A percentile compares a stretch with the other conserved stretches of the same genome.
Conservation (phyloP, 2,329 filamentous ascomycete genomes). For the Pleomassaria siparia region DNA sequence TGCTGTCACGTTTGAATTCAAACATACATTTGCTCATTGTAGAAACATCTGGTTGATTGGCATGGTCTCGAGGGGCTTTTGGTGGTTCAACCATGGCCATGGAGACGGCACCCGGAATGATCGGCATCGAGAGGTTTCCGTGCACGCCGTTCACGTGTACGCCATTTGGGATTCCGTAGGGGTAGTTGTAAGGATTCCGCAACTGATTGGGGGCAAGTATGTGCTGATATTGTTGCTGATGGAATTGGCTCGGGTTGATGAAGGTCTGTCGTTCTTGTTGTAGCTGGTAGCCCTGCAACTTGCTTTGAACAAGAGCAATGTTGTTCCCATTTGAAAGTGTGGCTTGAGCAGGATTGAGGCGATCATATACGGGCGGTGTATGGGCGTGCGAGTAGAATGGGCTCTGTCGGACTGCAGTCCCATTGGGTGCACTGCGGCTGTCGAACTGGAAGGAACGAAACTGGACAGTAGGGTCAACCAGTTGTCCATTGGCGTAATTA, state of each 20-base stretch:
- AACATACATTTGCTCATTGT: conserved; percentile 73
- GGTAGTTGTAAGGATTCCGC: conserved; percentile 36
- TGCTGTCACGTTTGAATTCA: conserved; percentile 75
- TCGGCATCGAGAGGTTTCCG: conserved; percentile 36
- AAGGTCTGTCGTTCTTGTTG: conserved; percentile 43
- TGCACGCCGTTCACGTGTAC: conserved; percentile 38
- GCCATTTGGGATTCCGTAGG: conserved; percentile 40
- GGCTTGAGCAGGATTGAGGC: conserved; percentile 45
- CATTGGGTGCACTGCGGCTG: conserved; percentile 48
- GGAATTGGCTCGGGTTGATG: conserved; percentile 32
- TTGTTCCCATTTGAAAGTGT: conserved; percentile 47
- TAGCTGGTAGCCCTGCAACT: conserved; percentile 51
- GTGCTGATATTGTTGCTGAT: conserved; percentile 35
- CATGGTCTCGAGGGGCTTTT: conserved; percentile 50
- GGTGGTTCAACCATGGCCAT: conserved; percentile 42
- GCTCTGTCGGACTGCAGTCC: conserved; percentile 47
- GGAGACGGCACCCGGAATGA: conserved; percentile 40
- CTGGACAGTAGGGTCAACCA: conserved; percentile 38
- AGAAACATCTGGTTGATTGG: conserved; percentile 58
- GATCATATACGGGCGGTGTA: conserved; percentile 49
- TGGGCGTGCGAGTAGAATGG: conserved; percentile 51
- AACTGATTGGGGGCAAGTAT: conserved; percentile 41
- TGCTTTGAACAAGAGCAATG: conserved; percentile 51
- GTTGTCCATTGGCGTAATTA: conserved; percentile 33
- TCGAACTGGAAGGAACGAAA: conserved; percentile 45